A percentile compares a stretch with the other conserved stretches of the same genome.
Evolutionary conservation across 441 rosid genomes (phyloP).

Genomic region (Capsella rubella): DNA sequence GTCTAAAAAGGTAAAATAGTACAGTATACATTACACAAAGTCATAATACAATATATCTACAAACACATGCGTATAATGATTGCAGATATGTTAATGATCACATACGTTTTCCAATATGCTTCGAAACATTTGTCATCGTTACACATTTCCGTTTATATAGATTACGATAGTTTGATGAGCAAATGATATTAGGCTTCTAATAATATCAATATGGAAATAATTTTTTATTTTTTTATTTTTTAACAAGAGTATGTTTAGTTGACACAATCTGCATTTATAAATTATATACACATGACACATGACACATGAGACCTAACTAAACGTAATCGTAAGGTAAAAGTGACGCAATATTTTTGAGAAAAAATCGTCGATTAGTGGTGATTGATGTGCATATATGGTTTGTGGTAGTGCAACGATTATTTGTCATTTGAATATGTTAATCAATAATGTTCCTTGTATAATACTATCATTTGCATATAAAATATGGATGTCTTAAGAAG

Average conservation of each 20-base stretch:
- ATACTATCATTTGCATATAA: background rate
- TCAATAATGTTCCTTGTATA: background rate
- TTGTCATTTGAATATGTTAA: slow-evolving; percentile 19
- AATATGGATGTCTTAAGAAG: background rate
- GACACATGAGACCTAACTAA: slow-evolving; percentile 15
- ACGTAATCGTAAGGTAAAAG: slow-evolving; percentile 26
- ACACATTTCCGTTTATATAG: background rate
- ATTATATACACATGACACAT: slow-evolving; percentile 7
- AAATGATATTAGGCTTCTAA: too few relatives aligned
- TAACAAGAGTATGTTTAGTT: background rate
- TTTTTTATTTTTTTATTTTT: too few relatives aligned
- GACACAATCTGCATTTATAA: background rate
- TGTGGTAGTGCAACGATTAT: slow-evolving; percentile 29
- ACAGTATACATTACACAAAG: background rate
- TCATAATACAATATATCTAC: background rate
- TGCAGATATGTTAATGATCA: slow-evolving; percentile 21
- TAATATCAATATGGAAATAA: too few relatives aligned
- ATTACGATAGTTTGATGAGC: too few relatives aligned
- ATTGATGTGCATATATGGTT: slow-evolving; percentile 27
- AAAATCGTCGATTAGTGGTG: slow-evolving; percentile 28
- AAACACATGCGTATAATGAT: background rate
- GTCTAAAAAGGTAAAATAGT: too few relatives aligned
- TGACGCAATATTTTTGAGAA: slow-evolving; percentile 29
- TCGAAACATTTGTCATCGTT: slow-evolving; percentile 8
- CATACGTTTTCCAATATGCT: slow-evolving; percentile 7